Evolutionary conservation across 371 early-diverging fungal species (phyloP), one percentile per base, ranked within the genome.

Genomic region (Thermomucor indicae-seudaticae): DNA sequence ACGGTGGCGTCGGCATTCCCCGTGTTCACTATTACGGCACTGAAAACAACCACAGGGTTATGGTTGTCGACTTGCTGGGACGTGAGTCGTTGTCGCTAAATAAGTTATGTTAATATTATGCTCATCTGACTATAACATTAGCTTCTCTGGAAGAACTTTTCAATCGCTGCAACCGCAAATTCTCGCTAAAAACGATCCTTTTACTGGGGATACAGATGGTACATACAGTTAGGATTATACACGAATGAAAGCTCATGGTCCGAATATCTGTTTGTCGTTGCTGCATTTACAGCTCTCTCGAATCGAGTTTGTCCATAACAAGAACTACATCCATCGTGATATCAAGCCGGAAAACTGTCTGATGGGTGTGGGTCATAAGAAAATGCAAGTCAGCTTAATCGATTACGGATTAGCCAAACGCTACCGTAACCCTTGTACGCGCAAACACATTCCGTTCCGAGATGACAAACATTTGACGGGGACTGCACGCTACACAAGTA

Each of bases 351-450:
- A 99, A 67, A 99, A 99, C 82, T 99, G 99, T 70, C 78, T 99
- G 58, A 97, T 99, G 96, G 98, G 98, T 48, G 84, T 91, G 60
- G 93, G 92, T 29, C 90, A 91, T 60, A 86, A 91, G 34, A 91
- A 91, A 47, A 95, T 96, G 67, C 94, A 94, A 57, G 94, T 99
- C 28, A 96, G 96, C 69, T 85, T 99, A 27, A 99, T 99, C 56
- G 99, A 99, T 77, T 97, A 98, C 80, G 99, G 99, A 25, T 79
- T 99, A 46, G 97, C 99, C 54, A 99, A 99, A 67, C 91, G 92
- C 66, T 99, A 93, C 76, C 88, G 97, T 53, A 96, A 98, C 68
- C 93, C 97, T 43, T 89, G 88, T 60, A 97, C 96, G 25, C 91
- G 95, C 64, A 75, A 93, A 58, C 99, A 99, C 73, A 98, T 98